phyloP scores from a whole-genome alignment of 257 asterid genomes.

The Solanum infundibuliforme region DNA sequence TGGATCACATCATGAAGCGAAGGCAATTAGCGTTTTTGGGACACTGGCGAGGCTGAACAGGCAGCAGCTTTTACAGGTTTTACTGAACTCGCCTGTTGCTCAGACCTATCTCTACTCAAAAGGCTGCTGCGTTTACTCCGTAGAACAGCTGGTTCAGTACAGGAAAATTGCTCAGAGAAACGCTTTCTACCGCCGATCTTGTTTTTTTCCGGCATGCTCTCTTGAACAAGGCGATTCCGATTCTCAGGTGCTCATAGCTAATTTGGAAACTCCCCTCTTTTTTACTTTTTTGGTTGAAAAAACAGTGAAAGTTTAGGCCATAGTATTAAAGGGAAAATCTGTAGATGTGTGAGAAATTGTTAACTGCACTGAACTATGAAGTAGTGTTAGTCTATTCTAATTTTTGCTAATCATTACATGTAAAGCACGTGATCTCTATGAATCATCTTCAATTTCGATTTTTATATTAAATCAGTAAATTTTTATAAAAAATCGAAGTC shows the following conservation, averaged over 20 bases:
- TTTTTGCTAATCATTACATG: background rate
- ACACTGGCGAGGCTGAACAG: slow-evolving; percentile 35
- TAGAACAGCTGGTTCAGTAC: slow-evolving; percentile 41
- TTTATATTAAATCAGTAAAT: background rate
- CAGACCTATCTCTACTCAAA: slow-evolving; percentile 42
- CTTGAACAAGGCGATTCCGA: background rate
- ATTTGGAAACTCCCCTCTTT: background rate
- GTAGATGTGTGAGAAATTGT: background rate
- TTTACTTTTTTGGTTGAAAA: background rate
- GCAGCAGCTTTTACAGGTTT: slow-evolving; percentile 59
- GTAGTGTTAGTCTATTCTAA: background rate
- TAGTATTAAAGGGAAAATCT: background rate
- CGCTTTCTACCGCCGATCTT: background rate
- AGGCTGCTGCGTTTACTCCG: slow-evolving; percentile 54
- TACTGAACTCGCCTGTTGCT: slow-evolving; percentile 53
- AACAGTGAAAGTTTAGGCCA: background rate
- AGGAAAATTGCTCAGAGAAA: slow-evolving; percentile 18
- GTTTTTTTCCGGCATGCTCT: background rate
- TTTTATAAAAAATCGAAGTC: background rate
- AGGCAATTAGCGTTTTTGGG: background rate
- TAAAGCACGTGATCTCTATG: background rate
- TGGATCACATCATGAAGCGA: background rate
- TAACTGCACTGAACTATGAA: background rate
- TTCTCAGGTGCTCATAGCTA: background rate
- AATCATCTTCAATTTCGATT: background rate